phyloP scores from a whole-genome alignment of 345 rosid genomes.

The Erysimum cheiranthoides region DNA sequence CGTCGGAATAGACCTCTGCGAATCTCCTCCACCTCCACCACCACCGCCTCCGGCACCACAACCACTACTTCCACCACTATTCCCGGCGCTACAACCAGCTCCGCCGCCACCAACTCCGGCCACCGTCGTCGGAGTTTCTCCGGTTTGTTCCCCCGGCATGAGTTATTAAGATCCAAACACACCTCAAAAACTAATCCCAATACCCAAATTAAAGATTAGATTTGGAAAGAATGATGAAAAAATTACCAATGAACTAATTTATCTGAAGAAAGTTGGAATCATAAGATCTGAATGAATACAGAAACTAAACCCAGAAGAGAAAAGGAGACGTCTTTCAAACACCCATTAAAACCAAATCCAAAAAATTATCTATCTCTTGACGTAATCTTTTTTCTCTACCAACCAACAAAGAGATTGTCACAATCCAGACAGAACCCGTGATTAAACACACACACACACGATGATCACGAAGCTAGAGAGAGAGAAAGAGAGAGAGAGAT shows the following conservation, averaged over 20 bases:
- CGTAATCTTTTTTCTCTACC: conserved; percentile 28
- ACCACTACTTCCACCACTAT: conserved; percentile 46
- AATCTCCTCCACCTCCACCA: conserved; percentile 51
- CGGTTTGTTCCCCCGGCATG: conserved; percentile 74
- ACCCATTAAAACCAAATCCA: conserved; percentile 37
- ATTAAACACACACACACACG: conserved; percentile 21
- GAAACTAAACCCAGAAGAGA: conserved; percentile 7
- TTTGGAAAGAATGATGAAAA: conserved; percentile 1
- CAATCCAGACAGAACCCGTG: conserved; percentile 25
- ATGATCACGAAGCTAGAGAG: conserved; percentile 22
- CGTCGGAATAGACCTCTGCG: conserved; percentile 85
- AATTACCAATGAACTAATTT: too few relatives aligned
- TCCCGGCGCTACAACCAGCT: conserved; percentile 46
- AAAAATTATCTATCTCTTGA: conserved; percentile 14
- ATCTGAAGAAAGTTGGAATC: conserved; percentile 25
- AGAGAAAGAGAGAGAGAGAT: conserved; percentile 19
- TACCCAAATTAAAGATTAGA: conserved; percentile 22
- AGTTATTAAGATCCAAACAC: conserved; percentile 27
- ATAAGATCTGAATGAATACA: conserved; percentile 17
- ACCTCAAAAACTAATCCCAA: conserved; percentile 47
- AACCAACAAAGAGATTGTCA: conserved; percentile 31
- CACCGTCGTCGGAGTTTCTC: conserved; percentile 53
- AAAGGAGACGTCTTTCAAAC: conserved; percentile 25
- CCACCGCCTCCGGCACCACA: conserved; percentile 43
- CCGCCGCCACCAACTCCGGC: conserved; percentile 49